Conservation (phyloP, 495 filamentous ascomycete genomes). For the Penicillium manginii region DNA sequence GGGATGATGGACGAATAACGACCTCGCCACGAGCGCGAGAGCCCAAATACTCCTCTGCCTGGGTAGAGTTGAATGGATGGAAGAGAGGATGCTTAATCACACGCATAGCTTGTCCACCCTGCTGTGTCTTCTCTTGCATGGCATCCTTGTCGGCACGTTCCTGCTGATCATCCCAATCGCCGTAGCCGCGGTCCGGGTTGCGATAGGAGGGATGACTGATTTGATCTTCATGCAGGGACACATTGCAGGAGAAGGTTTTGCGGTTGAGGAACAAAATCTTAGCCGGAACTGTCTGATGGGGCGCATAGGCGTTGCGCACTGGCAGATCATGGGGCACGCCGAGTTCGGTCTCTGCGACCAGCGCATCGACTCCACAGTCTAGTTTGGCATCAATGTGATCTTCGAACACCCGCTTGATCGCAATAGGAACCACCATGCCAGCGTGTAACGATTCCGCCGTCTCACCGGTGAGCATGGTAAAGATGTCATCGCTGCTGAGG, state of each 20-base stretch:
- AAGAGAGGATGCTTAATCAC: conserved; percentile 98
- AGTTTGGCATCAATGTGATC: conserved; percentile 92
- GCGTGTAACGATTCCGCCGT: conserved; percentile 78
- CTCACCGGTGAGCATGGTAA: conserved; percentile 96
- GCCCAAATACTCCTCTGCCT: conserved; percentile 92
- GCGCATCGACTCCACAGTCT: conserved; percentile 91
- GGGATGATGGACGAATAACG: conserved; percentile 92
- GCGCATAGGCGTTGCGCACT: conserved; percentile 60
- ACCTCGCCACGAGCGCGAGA: conserved; percentile 84
- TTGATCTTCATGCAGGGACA: conserved; percentile 81
- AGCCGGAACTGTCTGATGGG: conserved; percentile 82
- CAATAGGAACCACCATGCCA: conserved; percentile 90
- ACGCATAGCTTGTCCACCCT: conserved; percentile 78
- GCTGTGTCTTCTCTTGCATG: conserved; percentile 78
- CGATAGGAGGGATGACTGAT: conserved; percentile 70
- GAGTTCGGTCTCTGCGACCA: conserved; percentile 73
- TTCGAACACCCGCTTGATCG: conserved; percentile 82
- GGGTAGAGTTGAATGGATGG: conserved; percentile 85
- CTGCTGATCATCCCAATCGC: conserved; percentile 83
- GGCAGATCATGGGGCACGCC: conserved; percentile 64
- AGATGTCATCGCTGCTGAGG: conserved; percentile 79
- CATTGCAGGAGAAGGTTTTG: conserved; percentile 75
- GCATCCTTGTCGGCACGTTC: conserved; percentile 80
- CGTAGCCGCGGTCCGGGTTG: conserved; percentile 66
- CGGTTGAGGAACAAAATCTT: conserved; percentile 86